Base-by-base conservation (phyloP, 495 filamentous ascomycete species). In the Xylaria palmicola region DNA sequence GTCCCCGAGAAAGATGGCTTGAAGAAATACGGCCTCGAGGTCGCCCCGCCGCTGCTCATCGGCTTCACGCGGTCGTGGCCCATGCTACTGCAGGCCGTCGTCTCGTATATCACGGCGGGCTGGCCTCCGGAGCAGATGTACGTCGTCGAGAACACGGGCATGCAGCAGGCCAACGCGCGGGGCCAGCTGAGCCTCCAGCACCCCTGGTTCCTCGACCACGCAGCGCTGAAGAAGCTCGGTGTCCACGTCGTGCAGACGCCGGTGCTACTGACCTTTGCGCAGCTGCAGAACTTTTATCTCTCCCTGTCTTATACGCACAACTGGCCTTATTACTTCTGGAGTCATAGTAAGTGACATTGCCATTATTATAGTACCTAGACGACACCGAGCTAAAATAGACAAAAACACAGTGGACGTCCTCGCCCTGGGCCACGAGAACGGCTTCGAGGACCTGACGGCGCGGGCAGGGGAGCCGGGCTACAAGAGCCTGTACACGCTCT, bases 221-320 rank as follows among this genome's bases (percentile, higher is more conserved):
- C 75, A 0, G 70, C 75, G 0, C 72, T 88, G n/a, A 66, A 68
- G 13, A 65, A 75, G 8, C 77, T 85, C 8, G 81, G 84, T 5
- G 81, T 88, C 41, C 83, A 84, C 58, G 67, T 88, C 44, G 45
- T 88, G 10, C 72, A 73, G 32, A 85, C 85, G 0, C 84, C 86
- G 0, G 83, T 81, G 2, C 76, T 87, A 17, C 69, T 88, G 34
- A 83, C 65, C 41, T 88, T 88, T 50, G 79, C 86, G 12, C 86
- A 88, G 58, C 71, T 87, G 26, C 85, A 88, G 60, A 88, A 88
- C 66, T 88, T 84, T 68, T 85, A 78, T 64, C 75, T 85, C 27
- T 65, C 69, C n/a, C 62, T 60, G 24, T 72, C 66, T 34, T 74
- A 74, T 13, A 65, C 77, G 2, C 70, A 77, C 12, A 57, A 70